Evolutionary conservation across 1,284 basidiomycete species (phyloP).

Genomic region (Salmacisia buchloeana): DNA sequence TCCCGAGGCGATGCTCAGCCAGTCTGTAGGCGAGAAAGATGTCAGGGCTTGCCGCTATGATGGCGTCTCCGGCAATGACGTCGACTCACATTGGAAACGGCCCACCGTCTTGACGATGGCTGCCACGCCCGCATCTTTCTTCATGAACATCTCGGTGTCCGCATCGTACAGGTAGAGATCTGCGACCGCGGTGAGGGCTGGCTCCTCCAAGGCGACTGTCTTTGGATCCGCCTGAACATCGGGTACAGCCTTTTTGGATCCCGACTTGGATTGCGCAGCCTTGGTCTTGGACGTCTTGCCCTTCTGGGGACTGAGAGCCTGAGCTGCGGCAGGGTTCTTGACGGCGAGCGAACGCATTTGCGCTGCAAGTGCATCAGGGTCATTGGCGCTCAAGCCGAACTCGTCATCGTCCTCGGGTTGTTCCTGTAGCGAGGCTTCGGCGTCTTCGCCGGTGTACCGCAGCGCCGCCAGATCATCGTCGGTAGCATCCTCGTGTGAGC

Average conservation of each 20-base stretch:
- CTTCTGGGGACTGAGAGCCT: not conserved
- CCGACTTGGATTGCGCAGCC: no score
- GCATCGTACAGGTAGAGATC: constrained; percentile 68
- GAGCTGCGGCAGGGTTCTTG: not conserved
- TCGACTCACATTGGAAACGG: constrained; percentile 54
- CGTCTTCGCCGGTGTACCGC: constrained; percentile 30
- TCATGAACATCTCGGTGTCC: constrained; percentile 64
- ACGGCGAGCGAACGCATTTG: constrained; percentile 5
- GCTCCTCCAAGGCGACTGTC: not conserved
- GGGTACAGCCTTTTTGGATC: not conserved
- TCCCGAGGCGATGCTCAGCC: constrained; percentile 57
- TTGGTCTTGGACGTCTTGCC: not conserved
- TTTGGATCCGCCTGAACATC: not conserved
- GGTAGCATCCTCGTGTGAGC: constrained; percentile 40
- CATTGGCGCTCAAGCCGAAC: constrained; percentile 25
- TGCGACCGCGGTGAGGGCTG: constrained; percentile 29
- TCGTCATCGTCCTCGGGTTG: constrained; percentile 12
- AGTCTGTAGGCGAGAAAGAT: constrained; percentile 47
- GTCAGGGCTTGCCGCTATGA: not conserved
- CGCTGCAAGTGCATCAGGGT: not conserved
- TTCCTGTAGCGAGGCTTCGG: not conserved
- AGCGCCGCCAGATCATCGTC: constrained; percentile 50
- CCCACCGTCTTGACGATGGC: constrained; percentile 64
- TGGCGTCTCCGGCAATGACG: not conserved
- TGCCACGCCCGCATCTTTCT: constrained; percentile 64